Evolutionary conservation across 2,329 filamentous ascomycete species (phyloP).

Genomic region (Ophiocordyceps australis): DNA sequence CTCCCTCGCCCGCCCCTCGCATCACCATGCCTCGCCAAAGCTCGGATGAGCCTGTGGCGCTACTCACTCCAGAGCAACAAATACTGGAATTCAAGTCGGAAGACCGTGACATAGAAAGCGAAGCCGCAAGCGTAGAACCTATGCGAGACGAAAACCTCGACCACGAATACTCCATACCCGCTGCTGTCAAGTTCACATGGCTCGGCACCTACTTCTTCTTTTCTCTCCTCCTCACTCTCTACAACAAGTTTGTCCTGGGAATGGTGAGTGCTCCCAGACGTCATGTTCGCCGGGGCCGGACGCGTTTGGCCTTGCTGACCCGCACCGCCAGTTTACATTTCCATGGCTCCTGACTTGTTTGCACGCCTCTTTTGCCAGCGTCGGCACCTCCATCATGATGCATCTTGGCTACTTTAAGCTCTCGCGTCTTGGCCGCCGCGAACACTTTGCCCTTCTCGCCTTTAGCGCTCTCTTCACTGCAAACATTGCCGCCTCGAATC

Average conservation of each 20-base stretch:
- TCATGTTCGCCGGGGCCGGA: not conserved
- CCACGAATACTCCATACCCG: constrained; percentile 24
- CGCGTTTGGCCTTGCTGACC: not conserved
- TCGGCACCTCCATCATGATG: constrained; percentile 35
- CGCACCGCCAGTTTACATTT: constrained; percentile 28
- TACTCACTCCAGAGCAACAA: constrained; percentile 13
- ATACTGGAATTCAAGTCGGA: constrained; percentile 11
- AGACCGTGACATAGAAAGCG: constrained; percentile 13
- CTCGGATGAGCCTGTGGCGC: constrained; percentile 12
- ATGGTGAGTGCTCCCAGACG: constrained; percentile 16
- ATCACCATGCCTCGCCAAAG: constrained; percentile 13
- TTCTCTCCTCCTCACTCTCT: constrained; percentile 30
- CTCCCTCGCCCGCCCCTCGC: not conserved
- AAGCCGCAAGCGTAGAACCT: constrained; percentile 9
- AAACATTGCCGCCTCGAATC: constrained; percentile 46
- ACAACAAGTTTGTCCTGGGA: constrained; percentile 39
- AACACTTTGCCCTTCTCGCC: constrained; percentile 34
- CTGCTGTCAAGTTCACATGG: constrained; percentile 28
- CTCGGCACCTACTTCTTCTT: constrained; percentile 32
- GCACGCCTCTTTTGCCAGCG: constrained; percentile 35
- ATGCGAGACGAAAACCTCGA: constrained; percentile 16
- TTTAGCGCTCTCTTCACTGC: constrained; percentile 44
- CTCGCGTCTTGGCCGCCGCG: constrained; percentile 28
- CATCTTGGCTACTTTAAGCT: constrained; percentile 31
- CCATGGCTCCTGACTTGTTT: constrained; percentile 43